Evolutionary conservation across 1,284 basidiomycete species (phyloP).

Genomic region (Tremellales sp.): DNA sequence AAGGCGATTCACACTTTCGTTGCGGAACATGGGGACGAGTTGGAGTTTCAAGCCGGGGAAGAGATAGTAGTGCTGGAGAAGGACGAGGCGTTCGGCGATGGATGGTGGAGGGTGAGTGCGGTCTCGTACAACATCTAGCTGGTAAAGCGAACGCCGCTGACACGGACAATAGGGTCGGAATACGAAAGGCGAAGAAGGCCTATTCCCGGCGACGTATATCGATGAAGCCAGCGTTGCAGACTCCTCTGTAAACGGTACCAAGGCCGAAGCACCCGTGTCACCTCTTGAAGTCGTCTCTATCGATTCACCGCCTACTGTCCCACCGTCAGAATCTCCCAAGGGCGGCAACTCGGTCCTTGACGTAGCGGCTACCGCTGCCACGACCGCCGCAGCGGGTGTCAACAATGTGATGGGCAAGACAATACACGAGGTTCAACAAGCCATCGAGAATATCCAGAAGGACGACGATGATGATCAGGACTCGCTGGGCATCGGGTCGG

Average conservation of each 20-base stretch:
- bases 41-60: slow-evolving; percentile 80
- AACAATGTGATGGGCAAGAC: slow-evolving; percentile 69
- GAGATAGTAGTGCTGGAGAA: slow-evolving; percentile 84
- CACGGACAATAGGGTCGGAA: slow-evolving; percentile 69
- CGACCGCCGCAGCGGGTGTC: slow-evolving; percentile 14
- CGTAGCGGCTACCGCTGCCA: slow-evolving; percentile 20
- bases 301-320: slow-evolving; percentile 22
- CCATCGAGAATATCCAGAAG: slow-evolving; percentile 68
- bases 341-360: slow-evolving; percentile 24
- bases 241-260: not conserved
- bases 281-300: slow-evolving; percentile 2
- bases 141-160: too few relatives aligned
- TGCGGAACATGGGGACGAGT: slow-evolving; percentile 92
- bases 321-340: slow-evolving; percentile 18
- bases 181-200: slow-evolving; percentile 69
- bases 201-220: slow-evolving; percentile 92
- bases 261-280: slow-evolving; percentile 1
- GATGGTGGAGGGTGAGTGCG: slow-evolving; percentile 95
- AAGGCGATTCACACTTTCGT: slow-evolving; percentile 56
- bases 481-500: slow-evolving; percentile 59
- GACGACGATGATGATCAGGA: slow-evolving; percentile 37
- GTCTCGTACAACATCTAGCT: not conserved
- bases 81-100: slow-evolving; percentile 90
- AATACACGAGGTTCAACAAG: slow-evolving; percentile 79
- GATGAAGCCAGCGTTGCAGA: slow-evolving; percentile 50